A percentile compares a stretch with the other conserved stretches of the same genome.
Evolutionary conservation across 805 yeast genomes (phyloP).

Genomic region (Pichia californica): DNA sequence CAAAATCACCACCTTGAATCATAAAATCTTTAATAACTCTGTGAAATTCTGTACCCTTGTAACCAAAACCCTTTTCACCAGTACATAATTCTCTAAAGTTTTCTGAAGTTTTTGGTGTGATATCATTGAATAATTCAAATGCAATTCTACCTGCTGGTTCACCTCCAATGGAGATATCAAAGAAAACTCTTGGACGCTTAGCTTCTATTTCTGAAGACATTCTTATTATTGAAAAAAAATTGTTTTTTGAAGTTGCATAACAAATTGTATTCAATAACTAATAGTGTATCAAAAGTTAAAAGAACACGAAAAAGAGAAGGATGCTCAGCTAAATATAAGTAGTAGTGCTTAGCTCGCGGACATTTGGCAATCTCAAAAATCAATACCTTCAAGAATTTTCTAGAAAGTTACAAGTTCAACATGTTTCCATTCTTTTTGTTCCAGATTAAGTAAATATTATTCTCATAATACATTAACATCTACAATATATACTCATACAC

Average conservation of each 20-base stretch:
- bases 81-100: slow-evolving; percentile 86
- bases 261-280: no score
- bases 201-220: slow-evolving; percentile 7
- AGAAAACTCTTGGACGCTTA: slow-evolving; percentile 51
- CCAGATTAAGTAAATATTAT: not conserved
- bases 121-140: slow-evolving; percentile 51
- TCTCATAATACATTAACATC: no score
- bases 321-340: not conserved
- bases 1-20: slow-evolving; percentile 95
- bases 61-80: slow-evolving; percentile 64
- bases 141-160: slow-evolving; percentile 67
- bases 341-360: not conserved
- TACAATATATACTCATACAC: not conserved
- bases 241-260: not conserved
- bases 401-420: not conserved
- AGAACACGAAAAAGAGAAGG: no score
- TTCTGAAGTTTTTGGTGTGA: slow-evolving; percentile 84
- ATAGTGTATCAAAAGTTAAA: not conserved
- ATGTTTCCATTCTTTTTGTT: not conserved
- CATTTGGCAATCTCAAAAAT: no score
- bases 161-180: slow-evolving; percentile 74
- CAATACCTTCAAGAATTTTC: slow-evolving; percentile 10
- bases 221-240: not conserved
- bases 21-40: slow-evolving; percentile 83
- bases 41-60: slow-evolving; percentile 87